Evolutionary conservation across 257 asterid species (phyloP).

Genomic region (Voacanga thouarsii): DNA sequence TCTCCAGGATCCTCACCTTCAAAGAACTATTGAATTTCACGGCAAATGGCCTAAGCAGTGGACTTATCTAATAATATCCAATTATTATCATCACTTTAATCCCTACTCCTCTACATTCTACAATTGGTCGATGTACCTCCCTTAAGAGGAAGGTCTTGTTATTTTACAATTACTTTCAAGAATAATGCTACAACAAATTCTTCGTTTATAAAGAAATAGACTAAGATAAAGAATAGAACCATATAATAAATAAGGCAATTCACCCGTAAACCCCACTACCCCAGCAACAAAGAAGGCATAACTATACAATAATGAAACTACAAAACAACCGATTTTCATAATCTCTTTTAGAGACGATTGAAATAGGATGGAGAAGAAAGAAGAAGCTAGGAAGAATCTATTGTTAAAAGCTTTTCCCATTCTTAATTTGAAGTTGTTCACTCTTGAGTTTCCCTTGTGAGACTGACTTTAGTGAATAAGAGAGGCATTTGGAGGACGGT

Average conservation of each 20-base stretch:
- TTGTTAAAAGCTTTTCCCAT: too few species aligned
- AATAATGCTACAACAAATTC: not conserved
- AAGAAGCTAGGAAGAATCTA: too few species aligned
- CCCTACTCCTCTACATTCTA: slow-evolving; percentile 81
- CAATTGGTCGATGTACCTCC: slow-evolving; percentile 68
- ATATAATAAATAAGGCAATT: slow-evolving; percentile 14
- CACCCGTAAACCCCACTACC: slow-evolving; percentile 82
- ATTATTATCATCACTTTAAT: slow-evolving; percentile 85
- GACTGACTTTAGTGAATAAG: too few species aligned
- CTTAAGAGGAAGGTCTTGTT: slow-evolving; percentile 97
- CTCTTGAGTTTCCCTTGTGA: too few species aligned
- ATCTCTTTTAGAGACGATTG: too few species aligned
- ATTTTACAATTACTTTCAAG: slow-evolving; percentile 6
- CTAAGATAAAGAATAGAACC: not conserved
- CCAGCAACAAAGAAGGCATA: slow-evolving; percentile 38
- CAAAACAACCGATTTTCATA: too few species aligned
- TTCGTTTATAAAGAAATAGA: not conserved
- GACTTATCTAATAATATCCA: slow-evolving; percentile 90
- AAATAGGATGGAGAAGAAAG: too few species aligned
- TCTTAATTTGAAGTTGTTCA: too few species aligned
- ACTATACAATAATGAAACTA: too few species aligned
- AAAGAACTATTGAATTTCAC: slow-evolving; percentile 60
- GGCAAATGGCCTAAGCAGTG: slow-evolving; percentile 90
- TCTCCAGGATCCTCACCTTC: slow-evolving; percentile 51
- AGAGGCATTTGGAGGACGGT: too few species aligned